A percentile compares a stretch with the other conserved stretches of the same genome.
Conservation (phyloP, 1,284 basidiomycete species). For the Microbotryum violaceum region DNA sequence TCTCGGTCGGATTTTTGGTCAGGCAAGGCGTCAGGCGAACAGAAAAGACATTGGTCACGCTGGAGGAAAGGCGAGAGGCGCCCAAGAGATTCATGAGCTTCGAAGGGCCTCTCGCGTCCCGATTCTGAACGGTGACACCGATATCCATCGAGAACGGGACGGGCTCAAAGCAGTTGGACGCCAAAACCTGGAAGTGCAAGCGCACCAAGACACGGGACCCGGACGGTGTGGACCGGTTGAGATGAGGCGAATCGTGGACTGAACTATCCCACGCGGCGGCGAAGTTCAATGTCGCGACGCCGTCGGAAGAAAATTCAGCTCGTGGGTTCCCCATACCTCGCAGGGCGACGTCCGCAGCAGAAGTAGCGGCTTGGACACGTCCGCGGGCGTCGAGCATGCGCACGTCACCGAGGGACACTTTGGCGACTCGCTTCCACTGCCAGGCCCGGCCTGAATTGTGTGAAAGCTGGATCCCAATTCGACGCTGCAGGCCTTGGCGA, state of each 20-base stretch:
- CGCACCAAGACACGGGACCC: conserved; percentile 74
- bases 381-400: conserved; percentile 78
- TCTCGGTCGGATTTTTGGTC: conserved; percentile 75
- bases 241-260: conserved; percentile 72
- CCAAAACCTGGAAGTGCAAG: conserved; percentile 65
- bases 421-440: conserved; percentile 71
- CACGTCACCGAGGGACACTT: conserved; percentile 71
- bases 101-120: conserved; percentile 77
- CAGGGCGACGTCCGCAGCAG: conserved; percentile 58
- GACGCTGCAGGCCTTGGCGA: conserved; percentile 86
- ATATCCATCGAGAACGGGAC: conserved; percentile 80
- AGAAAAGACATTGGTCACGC: conserved; percentile 21
- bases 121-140: conserved; percentile 72
- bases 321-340: conserved; percentile 46
- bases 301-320: conserved; percentile 52
- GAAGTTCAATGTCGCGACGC: conserved; percentile 61
- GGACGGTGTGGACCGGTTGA: conserved; percentile 73
- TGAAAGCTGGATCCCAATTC: conserved; percentile 64
- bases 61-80: conserved; percentile 56
- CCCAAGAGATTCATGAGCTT: conserved; percentile 66
- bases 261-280: conserved; percentile 88
- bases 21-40: conserved; percentile 74
- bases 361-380: conserved; percentile 63
- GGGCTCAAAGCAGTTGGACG: conserved; percentile 75
- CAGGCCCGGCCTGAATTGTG: conserved; percentile 85